Conservation (phyloP, 2,329 filamentous ascomycete genomes). For the Beauveria sp. region DNA sequence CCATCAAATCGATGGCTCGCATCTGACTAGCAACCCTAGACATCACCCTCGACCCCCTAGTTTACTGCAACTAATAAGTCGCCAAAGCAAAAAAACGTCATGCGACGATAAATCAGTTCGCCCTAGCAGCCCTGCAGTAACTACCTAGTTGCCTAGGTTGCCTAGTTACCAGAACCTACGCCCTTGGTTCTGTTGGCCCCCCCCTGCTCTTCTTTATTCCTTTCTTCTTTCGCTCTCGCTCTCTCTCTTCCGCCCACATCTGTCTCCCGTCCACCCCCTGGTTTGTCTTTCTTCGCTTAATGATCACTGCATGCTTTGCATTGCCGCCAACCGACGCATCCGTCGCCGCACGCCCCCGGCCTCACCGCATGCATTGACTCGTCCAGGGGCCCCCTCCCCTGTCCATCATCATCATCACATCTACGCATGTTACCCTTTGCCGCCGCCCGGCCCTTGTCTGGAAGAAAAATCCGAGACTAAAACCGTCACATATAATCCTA, state of each 20-base stretch:
- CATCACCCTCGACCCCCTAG: background rate
- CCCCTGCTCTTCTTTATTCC: background rate
- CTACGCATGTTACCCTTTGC: no score
- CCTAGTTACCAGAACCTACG: background rate
- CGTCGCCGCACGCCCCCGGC: background rate
- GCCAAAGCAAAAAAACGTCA: background rate
- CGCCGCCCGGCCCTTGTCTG: no score
- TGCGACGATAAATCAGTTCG: background rate
- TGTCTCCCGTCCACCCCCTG: background rate
- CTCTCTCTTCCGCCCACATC: background rate
- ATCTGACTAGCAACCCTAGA: slow-evolving; percentile 1
- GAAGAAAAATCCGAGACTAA: no score
- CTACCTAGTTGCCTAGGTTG: no score
- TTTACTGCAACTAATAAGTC: background rate
- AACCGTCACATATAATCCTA: no score
- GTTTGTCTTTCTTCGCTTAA: background rate
- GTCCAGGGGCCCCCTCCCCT: no score
- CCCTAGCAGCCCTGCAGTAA: slow-evolving; percentile 5
- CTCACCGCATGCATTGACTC: background rate
- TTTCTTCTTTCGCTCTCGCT: background rate
- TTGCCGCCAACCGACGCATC: background rate
- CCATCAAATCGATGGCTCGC: background rate
- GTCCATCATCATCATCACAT: no score
- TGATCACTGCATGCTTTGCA: background rate
- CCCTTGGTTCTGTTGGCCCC: background rate